Percentiles rank a stretch among this genome's conserved stretches.
phyloP scores from a whole-genome alignment of 192 early-diverging fungal genomes.

The Backusella macrospora region DNA sequence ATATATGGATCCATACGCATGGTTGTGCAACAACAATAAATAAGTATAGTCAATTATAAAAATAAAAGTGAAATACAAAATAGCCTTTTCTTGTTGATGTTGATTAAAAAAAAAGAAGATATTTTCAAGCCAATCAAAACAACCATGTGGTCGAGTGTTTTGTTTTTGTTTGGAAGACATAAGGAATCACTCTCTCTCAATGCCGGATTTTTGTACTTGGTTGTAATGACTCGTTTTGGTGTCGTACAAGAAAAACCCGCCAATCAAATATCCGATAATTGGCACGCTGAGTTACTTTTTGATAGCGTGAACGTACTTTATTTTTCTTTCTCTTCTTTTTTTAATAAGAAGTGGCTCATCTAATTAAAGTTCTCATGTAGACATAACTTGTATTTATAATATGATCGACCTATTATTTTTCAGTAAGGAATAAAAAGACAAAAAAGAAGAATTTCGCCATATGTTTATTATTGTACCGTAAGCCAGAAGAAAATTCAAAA shows the following conservation, averaged over 20 bases:
- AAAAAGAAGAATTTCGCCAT: slow-evolving; percentile 8
- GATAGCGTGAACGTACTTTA: not conserved
- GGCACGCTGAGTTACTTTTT: not conserved
- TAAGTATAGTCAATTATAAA: not conserved
- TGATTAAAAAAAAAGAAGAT: not conserved
- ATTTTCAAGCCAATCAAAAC: not conserved
- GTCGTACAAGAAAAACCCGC: not conserved
- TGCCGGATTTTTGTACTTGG: not conserved
- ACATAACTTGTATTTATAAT: not conserved
- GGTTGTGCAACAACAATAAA: not conserved
- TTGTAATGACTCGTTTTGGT: not conserved
- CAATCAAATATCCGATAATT: not conserved
- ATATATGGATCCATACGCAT: not conserved
- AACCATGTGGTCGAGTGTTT: not conserved
- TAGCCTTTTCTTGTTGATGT: not conserved
- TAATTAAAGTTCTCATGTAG: slow-evolving; percentile 6
- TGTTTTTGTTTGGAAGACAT: not conserved
- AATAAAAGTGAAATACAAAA: not conserved
- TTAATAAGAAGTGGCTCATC: not conserved
- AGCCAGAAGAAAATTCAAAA: not conserved
- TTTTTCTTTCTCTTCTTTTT: slow-evolving; percentile 3
- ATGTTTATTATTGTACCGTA: not conserved
- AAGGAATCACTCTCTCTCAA: slow-evolving; percentile 7
- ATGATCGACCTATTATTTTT: not conserved
- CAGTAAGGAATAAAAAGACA: not conserved